These are phyloP conservation scores for Musa beccarii DNA, from an alignment of 176 grass and related monocot species.

Conservation along the genomic window DNA sequence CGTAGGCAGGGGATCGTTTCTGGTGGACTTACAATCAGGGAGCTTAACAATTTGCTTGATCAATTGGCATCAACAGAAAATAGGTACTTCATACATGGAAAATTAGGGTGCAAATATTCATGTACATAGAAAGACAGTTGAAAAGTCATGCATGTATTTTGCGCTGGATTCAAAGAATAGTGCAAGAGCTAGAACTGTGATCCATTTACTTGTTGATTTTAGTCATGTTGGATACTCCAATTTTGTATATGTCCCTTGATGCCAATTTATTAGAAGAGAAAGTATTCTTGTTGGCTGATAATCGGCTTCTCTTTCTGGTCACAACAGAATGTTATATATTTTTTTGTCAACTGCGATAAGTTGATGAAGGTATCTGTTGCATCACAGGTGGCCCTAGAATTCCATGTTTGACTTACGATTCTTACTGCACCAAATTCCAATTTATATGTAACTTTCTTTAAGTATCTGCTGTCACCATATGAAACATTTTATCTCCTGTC, in stretches of 20 bases:
- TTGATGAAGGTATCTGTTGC: not conserved
- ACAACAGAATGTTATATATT: not conserved
- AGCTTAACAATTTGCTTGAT: constrained; percentile 83
- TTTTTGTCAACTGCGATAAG: not conserved
- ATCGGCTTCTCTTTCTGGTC: too few species aligned
- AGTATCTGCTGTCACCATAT: not conserved
- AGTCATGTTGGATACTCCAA: too few species aligned
- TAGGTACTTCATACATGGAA: constrained; percentile 23
- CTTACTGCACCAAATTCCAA: not conserved
- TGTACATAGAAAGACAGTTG: too few species aligned
- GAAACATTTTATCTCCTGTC: not conserved
- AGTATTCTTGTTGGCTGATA: too few species aligned
- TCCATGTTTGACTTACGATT: too few species aligned
- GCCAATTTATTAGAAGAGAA: too few species aligned
- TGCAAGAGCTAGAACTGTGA: too few species aligned
- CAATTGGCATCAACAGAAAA: constrained; percentile 59
- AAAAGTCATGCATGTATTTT: too few species aligned
- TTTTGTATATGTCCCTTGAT: too few species aligned
- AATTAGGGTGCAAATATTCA: not conserved
- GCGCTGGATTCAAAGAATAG: too few species aligned
- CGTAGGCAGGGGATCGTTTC: constrained; percentile 73
- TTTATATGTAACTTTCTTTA: not conserved
- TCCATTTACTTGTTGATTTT: too few species aligned
- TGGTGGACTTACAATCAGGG: constrained; percentile 76
- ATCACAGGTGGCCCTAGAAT: not conserved